These are phyloP conservation scores for Arthrobotrys pseudoclavata DNA, from an alignment of 2,329 filamentous ascomycete species.

Conservation along the genomic window DNA sequence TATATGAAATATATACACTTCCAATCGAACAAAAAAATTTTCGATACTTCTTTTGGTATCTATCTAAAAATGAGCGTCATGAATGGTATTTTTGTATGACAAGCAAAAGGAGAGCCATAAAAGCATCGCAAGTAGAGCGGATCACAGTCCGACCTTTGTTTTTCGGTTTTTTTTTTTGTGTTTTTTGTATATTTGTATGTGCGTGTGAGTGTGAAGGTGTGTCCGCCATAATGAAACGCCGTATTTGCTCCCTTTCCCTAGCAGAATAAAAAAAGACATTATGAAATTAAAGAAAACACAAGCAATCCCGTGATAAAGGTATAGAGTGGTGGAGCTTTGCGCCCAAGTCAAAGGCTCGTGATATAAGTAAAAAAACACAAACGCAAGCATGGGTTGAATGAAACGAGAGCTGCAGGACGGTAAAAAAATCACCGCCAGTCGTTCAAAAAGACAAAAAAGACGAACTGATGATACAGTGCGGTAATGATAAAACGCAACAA, in stretches of 20 bases:
- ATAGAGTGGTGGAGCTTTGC: slow-evolving; percentile 16
- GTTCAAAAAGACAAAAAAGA: background rate
- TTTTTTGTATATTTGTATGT: background rate
- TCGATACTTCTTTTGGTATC: slow-evolving; percentile 11
- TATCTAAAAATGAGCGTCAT: slow-evolving; percentile 14
- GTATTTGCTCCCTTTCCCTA: slow-evolving; percentile 25
- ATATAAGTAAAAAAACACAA: background rate
- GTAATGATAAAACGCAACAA: background rate
- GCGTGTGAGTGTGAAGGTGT: background rate
- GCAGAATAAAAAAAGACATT: slow-evolving; percentile 11
- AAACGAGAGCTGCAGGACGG: background rate
- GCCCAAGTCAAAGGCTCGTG: slow-evolving; percentile 17
- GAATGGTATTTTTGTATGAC: slow-evolving; percentile 1
- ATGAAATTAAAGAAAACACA: slow-evolving; percentile 22
- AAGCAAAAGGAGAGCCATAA: slow-evolving; percentile 16
- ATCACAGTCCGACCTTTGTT: background rate
- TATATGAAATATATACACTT: slow-evolving; percentile 18
- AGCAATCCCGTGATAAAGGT: slow-evolving; percentile 27
- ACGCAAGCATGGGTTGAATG: slow-evolving; percentile 5
- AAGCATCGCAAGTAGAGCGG: background rate
- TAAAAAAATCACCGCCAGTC: background rate
- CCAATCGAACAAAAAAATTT: background rate
- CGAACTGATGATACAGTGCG: slow-evolving; percentile 16
- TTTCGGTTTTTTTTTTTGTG: too few relatives aligned
- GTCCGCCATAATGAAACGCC: slow-evolving; percentile 24